Conservation (phyloP, 495 filamentous ascomycete genomes). For the Aspergillus avenaceus region DNA sequence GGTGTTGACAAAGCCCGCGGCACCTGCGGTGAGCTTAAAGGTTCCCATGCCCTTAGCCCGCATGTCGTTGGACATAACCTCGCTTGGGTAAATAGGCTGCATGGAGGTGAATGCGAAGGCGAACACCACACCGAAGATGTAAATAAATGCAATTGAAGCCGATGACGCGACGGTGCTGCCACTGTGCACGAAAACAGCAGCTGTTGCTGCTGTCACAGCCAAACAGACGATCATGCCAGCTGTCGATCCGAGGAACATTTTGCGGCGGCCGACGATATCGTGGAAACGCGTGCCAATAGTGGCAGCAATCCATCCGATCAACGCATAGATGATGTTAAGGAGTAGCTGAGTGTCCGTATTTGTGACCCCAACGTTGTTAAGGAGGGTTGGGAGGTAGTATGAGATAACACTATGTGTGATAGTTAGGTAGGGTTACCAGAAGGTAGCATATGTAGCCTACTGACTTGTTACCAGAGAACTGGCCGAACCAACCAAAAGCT, state of each 20-base stretch:
- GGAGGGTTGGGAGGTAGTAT: slow-evolving; percentile 37
- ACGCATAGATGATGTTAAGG: slow-evolving; percentile 58
- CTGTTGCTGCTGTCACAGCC: slow-evolving; percentile 50
- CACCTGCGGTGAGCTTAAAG: slow-evolving; percentile 11
- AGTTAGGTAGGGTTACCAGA: not conserved
- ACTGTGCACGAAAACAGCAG: slow-evolving; percentile 44
- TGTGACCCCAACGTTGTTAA: slow-evolving; percentile 33
- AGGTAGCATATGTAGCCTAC: not conserved
- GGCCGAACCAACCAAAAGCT: slow-evolving; percentile 53
- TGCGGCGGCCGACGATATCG: slow-evolving; percentile 56
- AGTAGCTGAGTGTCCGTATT: slow-evolving; percentile 49
- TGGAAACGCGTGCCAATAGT: slow-evolving; percentile 59
- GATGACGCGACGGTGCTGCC: slow-evolving; percentile 38
- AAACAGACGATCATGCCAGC: slow-evolving; percentile 52
- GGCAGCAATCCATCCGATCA: slow-evolving; percentile 58
- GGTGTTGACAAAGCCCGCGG: slow-evolving; percentile 10
- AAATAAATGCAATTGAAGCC: slow-evolving; percentile 55
- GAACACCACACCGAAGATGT: slow-evolving; percentile 52
- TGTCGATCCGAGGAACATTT: slow-evolving; percentile 56
- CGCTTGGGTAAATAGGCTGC: slow-evolving; percentile 20
- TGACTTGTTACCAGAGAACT: slow-evolving; percentile 34
- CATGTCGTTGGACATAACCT: slow-evolving; percentile 22
- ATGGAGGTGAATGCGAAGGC: slow-evolving; percentile 36
- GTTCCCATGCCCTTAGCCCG: slow-evolving; percentile 22
- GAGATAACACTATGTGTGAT: slow-evolving; percentile 20